Base-by-base conservation (phyloP, 371 early-diverging fungal genomes). In the Mortierella sp. region DNA sequence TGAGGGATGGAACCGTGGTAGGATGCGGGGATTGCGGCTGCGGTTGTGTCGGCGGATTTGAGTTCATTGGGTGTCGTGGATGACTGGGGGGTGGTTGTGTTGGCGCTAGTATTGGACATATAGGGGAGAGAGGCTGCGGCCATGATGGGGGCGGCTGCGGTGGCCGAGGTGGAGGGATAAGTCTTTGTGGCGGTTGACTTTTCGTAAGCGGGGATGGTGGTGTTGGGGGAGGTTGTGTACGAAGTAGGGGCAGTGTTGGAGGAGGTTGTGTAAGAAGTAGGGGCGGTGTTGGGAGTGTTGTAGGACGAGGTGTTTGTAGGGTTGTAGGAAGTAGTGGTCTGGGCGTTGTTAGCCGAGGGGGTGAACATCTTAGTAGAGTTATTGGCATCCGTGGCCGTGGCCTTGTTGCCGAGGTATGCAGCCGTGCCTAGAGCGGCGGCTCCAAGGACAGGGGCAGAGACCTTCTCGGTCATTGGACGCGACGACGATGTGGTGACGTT, bases 1-100 rank as follows among this genome's bases (percentile, higher is more conserved):
- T 58, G 27, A 18, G 76, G 81, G 24, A 76, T 21, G 12, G 71
- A 32, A 5, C 76, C 76, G 11, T 72, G 56, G 48, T 72, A 75
- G 24, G 65, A 46, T 3, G 54, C n/a, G 0, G 74, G 79, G 12
- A 71, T 77, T 29, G 32, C 60, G 6, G 60, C 60, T 32, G 60
- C 32, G 18, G 4, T 60, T 4, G 5, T 29, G 60, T 32, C 60
- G 3, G 60, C 60, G 27, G 60, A 1, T 29, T 29, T 60, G 35
- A 14, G 0, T 16, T 60, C 60, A 6, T 32, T 32, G 32, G 18
- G 8, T 3, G 32, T 60, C 0, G 60, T 35, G 6, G 60, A 32
- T 12, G 58, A 11, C 2, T 46, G 0, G 16, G 16, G 51, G 12
- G 12, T n/a, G 27, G 1, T 48, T 2, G 11, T 48, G 48, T 14